phyloP scores from a whole-genome alignment of 805 yeast genomes.

The Pichia heedii region DNA sequence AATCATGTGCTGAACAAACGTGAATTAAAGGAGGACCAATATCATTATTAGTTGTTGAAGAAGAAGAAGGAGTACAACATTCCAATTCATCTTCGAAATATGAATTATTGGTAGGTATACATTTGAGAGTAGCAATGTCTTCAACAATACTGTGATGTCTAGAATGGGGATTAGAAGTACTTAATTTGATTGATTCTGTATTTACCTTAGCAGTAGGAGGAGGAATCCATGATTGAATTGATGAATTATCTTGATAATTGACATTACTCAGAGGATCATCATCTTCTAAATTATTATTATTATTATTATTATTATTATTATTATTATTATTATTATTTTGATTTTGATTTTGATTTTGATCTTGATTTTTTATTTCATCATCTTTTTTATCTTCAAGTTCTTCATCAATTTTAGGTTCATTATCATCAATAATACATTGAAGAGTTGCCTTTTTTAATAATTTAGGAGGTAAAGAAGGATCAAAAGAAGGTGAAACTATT shows the following conservation, averaged over 20 bases:
- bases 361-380: no score
- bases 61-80: neutral
- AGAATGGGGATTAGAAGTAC: neutral
- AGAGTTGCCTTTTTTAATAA: constrained; percentile 4
- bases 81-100: constrained; percentile 19
- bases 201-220: neutral
- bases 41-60: neutral
- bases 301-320: neutral
- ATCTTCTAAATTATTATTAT: neutral
- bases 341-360: no score
- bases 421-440: constrained; percentile 13
- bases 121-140: constrained; percentile 12
- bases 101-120: constrained; percentile 12
- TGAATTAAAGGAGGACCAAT: constrained; percentile 13
- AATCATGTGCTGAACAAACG: constrained; percentile 22
- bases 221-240: constrained; percentile 12
- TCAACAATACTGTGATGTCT: constrained; percentile 10
- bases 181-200: neutral
- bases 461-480: no score
- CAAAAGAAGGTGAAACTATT: no score
- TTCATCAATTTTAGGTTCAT: constrained; percentile 10
- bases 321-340: neutral
- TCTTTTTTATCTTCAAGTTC: neutral
- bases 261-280: neutral
- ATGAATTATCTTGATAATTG: neutral